phyloP scores from a whole-genome alignment of 768 basidiomycete species.

The Hygrocybe coccinea region DNA sequence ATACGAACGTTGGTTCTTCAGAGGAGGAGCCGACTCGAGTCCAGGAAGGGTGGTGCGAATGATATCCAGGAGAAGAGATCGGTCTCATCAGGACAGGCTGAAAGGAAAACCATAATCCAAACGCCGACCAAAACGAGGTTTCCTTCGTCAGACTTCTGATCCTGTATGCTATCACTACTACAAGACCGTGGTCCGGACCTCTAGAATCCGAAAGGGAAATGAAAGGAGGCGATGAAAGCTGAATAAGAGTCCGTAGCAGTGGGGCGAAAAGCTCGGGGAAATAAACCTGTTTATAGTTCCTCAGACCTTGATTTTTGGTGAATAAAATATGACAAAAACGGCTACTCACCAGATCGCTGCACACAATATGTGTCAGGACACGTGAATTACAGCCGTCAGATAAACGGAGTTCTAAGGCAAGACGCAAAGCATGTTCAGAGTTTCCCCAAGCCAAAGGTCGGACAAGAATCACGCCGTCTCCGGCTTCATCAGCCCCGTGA shows the following conservation, averaged over 20 bases:
- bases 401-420: conserved; percentile 38
- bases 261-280: conserved; percentile 79
- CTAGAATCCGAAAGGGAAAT: conserved; percentile 8
- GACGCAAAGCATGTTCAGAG: conserved; percentile 33
- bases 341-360: conserved; percentile 76
- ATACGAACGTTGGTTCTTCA: conserved; percentile 53
- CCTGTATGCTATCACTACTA: conserved; percentile 70
- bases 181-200: conserved; percentile 18
- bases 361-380: conserved; percentile 60
- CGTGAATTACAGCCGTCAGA: conserved; percentile 10
- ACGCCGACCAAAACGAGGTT: conserved; percentile 70
- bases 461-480: conserved; percentile 35
- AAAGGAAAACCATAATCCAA: conserved; percentile 74
- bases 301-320: not conserved
- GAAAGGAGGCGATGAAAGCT: conserved; percentile 58
- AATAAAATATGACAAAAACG: not conserved
- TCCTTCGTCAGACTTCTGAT: conserved; percentile 70
- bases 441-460: conserved; percentile 71
- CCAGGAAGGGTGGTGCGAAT: conserved; percentile 25
- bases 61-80: not conserved
- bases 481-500: not conserved
- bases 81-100: conserved; percentile 45
- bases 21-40: conserved; percentile 37
- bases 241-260: conserved; percentile 67
- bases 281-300: conserved; percentile 53